These are phyloP conservation scores for Chytriomyces confervae DNA, from an alignment of 192 early-diverging fungal species.

Conservation along the genomic window DNA sequence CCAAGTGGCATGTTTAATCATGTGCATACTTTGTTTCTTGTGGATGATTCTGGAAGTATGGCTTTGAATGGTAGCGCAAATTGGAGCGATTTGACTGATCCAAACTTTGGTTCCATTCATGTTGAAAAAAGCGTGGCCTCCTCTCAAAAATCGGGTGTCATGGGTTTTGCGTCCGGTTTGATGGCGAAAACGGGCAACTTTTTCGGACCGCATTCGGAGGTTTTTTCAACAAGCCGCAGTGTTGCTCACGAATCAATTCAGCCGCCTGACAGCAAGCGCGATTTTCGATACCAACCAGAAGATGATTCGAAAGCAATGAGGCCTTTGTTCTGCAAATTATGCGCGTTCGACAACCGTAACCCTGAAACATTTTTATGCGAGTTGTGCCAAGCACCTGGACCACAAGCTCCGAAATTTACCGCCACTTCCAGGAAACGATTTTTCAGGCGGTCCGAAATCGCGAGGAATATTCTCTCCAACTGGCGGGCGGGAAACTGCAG, in stretches of 20 bases:
- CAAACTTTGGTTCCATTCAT: background rate
- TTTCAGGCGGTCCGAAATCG: background rate
- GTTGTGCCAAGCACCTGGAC: background rate
- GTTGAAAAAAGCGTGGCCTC: too few relatives aligned
- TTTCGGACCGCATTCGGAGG: too few relatives aligned
- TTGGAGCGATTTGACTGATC: background rate
- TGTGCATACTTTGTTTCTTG: conserved; percentile 17
- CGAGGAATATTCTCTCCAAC: background rate
- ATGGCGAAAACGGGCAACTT: background rate
- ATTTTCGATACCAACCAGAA: too few relatives aligned
- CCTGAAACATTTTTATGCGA: background rate
- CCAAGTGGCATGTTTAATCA: background rate
- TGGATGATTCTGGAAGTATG: conserved; percentile 16
- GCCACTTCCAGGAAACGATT: background rate
- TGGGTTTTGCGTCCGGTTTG: background rate
- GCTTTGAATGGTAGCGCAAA: background rate
- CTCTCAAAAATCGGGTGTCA: background rate
- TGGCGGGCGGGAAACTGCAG: background rate
- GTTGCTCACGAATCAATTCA: background rate
- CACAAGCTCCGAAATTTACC: background rate
- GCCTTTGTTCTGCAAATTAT: background rate
- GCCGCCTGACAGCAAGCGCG: too few relatives aligned
- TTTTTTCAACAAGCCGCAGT: background rate
- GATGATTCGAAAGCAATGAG: background rate
- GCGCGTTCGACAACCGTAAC: background rate